These are phyloP conservation scores for Microthlaspi erraticum DNA, from an alignment of 345 rosid genomes.

Conservation along the genomic window DNA sequence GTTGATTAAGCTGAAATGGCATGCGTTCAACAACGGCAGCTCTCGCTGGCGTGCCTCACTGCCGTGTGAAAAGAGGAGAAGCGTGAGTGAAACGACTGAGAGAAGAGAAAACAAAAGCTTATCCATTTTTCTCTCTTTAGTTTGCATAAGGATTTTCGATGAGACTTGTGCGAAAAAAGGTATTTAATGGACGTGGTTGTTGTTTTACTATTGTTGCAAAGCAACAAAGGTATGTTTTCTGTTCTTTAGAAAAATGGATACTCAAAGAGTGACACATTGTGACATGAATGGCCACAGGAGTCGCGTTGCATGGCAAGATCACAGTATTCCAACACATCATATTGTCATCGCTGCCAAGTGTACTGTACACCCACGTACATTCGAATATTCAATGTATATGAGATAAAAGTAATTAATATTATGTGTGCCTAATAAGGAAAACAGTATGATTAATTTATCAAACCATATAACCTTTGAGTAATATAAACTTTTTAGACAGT, in stretches of 20 bases:
- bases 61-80: constrained; percentile 50
- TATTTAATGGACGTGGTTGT: constrained; percentile 24
- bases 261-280: constrained; percentile 38
- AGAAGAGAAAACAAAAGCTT: constrained; percentile 40
- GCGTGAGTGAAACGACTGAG: constrained; percentile 43
- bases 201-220: constrained; percentile 1
- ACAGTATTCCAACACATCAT: constrained; percentile 38
- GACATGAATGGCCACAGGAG: constrained; percentile 19
- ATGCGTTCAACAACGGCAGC: constrained; percentile 45
- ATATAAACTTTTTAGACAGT: neutral
- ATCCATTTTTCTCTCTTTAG: constrained; percentile 24
- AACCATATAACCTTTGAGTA: neutral
- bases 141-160: neutral
- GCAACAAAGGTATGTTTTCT: neutral
- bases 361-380: neutral
- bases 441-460: neutral
- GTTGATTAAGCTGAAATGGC: constrained; percentile 53
- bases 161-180: neutral
- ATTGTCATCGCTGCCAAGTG: constrained; percentile 34
- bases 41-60: constrained; percentile 43
- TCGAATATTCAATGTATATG: neutral
- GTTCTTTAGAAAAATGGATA: neutral
- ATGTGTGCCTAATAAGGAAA: neutral
- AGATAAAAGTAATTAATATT: neutral
- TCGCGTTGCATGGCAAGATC: constrained; percentile 41